These are phyloP conservation scores for Hanseniaspora jakobsenii DNA, from an alignment of 805 yeast species.

Conservation along the genomic window DNA sequence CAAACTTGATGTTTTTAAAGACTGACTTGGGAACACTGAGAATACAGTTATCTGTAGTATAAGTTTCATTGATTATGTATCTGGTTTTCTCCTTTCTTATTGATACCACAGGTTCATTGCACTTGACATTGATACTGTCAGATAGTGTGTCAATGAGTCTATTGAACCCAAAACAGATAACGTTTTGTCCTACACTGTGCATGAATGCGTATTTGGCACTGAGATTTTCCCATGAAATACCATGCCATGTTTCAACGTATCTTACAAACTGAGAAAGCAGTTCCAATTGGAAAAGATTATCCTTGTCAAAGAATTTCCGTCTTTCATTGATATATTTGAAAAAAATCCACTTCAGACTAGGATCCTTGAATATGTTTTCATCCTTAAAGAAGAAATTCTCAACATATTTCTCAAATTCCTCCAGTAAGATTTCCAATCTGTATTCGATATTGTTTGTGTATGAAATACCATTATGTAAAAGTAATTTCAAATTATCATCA, in stretches of 20 bases:
- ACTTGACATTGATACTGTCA: conserved; percentile 10
- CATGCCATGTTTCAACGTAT: conserved; percentile 67
- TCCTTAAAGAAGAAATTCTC: conserved; percentile 43
- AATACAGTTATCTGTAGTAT: conserved; percentile 43
- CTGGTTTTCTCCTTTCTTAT: conserved; percentile 16
- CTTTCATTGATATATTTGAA: conserved; percentile 38
- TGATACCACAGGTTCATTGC: neutral
- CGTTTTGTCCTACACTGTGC: conserved; percentile 67
- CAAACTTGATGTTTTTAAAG: conserved; percentile 36
- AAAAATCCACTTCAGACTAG: conserved; percentile 36
- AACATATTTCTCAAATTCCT: conserved; percentile 48
- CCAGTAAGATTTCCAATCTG: conserved; percentile 34
- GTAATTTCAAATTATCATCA: conserved; percentile 13
- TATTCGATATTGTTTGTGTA: conserved; percentile 24
- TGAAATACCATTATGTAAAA: conserved; percentile 18
- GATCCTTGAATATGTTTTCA: conserved; percentile 35
- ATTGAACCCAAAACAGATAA: conserved; percentile 46
- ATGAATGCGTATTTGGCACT: conserved; percentile 60
- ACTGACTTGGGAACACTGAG: conserved; percentile 58
- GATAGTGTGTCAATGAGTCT: conserved; percentile 27
- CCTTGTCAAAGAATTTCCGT: conserved; percentile 38
- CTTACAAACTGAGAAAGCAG: conserved; percentile 45
- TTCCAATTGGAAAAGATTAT: conserved; percentile 35
- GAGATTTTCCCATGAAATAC: conserved; percentile 51
- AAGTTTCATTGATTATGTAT: conserved; percentile 21